Evolutionary conservation across 805 yeast species (phyloP).

Genomic region (Candida ovalis): DNA sequence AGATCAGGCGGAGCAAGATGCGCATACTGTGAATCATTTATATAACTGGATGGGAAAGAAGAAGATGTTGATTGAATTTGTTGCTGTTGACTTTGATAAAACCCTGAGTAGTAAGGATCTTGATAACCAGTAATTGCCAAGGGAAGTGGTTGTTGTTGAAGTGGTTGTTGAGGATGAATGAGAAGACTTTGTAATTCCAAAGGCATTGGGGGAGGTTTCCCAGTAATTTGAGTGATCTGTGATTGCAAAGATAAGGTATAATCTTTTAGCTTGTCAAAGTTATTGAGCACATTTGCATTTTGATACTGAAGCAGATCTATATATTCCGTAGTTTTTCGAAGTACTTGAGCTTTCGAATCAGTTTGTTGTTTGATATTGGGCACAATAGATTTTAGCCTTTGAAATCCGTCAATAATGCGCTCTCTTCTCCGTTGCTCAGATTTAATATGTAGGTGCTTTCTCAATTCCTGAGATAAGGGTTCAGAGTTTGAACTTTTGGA

Average conservation of each 20-base stretch:
- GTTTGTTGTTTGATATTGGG: conserved; percentile 39
- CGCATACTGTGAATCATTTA: neutral
- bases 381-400: conserved; percentile 34
- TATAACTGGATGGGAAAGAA: neutral
- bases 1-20: too few relatives aligned
- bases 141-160: neutral
- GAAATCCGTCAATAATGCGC: conserved; percentile 43
- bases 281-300: conserved; percentile 16
- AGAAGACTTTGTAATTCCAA: conserved; percentile 9
- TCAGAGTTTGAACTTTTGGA: conserved; percentile 3
- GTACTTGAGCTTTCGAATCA: conserved; percentile 43
- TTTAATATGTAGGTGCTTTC: conserved; percentile 39
- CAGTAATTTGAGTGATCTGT: conserved; percentile 12
- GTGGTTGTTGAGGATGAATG: neutral
- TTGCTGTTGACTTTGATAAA: neutral
- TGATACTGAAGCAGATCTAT: conserved; percentile 36
- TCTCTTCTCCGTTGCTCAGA: conserved; percentile 45
- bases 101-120: neutral
- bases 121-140: neutral
- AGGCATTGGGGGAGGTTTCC: conserved; percentile 10
- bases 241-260: conserved; percentile 17
- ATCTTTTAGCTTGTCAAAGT: conserved; percentile 19
- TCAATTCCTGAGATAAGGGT: conserved; percentile 16
- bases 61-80: conserved; percentile 1
- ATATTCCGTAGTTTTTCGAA: conserved; percentile 40